Conservation (phyloP, 106 monocot genomes). For the Dioscorea zingiberensis region DNA sequence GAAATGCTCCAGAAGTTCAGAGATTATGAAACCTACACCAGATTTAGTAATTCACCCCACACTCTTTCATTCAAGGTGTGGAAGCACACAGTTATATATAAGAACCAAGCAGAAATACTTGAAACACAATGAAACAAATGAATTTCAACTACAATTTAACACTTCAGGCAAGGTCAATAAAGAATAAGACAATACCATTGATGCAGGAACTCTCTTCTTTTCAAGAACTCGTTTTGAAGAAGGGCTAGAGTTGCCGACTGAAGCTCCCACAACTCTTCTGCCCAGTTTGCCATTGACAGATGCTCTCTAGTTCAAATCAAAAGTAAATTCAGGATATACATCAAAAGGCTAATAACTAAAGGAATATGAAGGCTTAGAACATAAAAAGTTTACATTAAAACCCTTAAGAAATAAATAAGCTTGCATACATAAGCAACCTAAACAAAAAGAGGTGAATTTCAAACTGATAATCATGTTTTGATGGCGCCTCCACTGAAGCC, state of each 20-base stretch:
- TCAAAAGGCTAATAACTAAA: no score
- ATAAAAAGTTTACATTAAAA: background rate
- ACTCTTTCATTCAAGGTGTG: no score
- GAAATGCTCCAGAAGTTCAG: no score
- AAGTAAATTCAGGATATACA: background rate
- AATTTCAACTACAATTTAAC: background rate
- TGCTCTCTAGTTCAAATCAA: constrained; percentile 31
- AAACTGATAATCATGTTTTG: no score
- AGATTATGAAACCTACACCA: no score
- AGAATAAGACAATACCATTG: constrained; percentile 30
- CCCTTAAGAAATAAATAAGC: no score
- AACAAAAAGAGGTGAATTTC: no score
- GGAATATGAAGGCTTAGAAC: no score
- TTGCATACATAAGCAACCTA: no score
- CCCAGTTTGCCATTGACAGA: constrained; percentile 47
- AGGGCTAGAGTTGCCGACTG: constrained; percentile 29
- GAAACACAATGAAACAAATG: background rate
- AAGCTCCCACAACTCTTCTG: constrained; percentile 45
- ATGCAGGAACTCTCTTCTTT: constrained; percentile 42
- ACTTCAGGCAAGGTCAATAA: background rate
- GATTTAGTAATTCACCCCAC: no score
- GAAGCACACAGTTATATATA: background rate
- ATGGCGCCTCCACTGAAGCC: no score
- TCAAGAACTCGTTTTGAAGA: constrained; percentile 67
- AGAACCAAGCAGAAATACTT: background rate